Percentiles rank a stretch among this genome's conserved stretches.
phyloP scores from a whole-genome alignment of 306 rosid genomes.

The Lathyrus sativus region DNA sequence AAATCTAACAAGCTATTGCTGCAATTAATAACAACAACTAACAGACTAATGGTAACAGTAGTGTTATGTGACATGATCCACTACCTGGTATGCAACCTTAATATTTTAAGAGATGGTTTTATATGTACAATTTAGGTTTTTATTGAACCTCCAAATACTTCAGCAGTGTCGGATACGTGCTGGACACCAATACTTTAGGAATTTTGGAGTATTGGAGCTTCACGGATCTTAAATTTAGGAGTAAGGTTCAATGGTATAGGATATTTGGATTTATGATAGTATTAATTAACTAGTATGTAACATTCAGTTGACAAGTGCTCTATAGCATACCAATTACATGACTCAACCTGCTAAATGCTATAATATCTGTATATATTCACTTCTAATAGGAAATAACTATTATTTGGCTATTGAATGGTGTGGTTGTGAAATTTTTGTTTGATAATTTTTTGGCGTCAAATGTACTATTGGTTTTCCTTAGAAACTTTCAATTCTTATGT shows the following conservation, averaged over 20 bases:
- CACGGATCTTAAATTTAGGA: constrained; percentile 1
- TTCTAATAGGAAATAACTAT: constrained; percentile 14
- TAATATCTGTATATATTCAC: constrained; percentile 16
- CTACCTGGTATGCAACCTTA: background rate
- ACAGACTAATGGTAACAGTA: background rate
- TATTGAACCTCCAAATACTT: constrained; percentile 4
- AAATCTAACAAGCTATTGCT: background rate
- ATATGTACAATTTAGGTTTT: background rate
- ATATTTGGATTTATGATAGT: constrained; percentile 22
- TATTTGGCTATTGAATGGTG: constrained; percentile 28
- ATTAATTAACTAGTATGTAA: constrained; percentile 5
- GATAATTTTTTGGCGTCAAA: constrained; percentile 20
- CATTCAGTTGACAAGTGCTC: constrained; percentile 10
- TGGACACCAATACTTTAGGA: too few species aligned
- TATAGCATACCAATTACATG: constrained; percentile 3
- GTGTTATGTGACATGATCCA: background rate
- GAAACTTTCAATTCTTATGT: constrained; percentile 10
- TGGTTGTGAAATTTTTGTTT: constrained; percentile 12
- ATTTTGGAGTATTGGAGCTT: too few species aligned
- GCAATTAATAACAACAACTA: background rate
- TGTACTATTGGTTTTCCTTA: constrained; percentile 28
- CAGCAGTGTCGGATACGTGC: background rate
- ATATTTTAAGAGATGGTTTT: constrained; percentile 15
- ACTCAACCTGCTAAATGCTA: constrained; percentile 2
- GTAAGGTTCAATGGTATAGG: constrained; percentile 1